Percentiles rank a stretch among this genome's conserved stretches.
These are phyloP conservation scores for Pulveroboletus sp. DNA, from an alignment of 768 basidiomycete species.

Conservation along the genomic window DNA sequence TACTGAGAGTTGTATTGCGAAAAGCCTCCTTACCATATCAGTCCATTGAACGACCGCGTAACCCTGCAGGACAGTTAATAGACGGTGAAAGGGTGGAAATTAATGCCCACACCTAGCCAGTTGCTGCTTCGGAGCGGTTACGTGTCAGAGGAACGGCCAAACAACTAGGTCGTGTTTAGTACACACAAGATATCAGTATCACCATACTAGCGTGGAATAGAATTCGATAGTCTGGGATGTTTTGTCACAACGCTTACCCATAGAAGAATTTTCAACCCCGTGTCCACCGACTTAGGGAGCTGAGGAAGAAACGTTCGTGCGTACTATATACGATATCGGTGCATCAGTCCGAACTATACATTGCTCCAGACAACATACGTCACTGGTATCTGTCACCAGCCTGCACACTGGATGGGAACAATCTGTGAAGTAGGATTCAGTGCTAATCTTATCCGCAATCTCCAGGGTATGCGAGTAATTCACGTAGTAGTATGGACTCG, in stretches of 20 bases:
- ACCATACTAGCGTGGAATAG: conserved; percentile 18
- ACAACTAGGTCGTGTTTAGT: not conserved
- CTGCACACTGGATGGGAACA: conserved; percentile 45
- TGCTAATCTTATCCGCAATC: conserved; percentile 50
- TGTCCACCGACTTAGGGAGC: conserved; percentile 35
- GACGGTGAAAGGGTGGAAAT: not conserved
- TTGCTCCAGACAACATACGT: conserved; percentile 37
- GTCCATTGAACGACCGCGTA: conserved; percentile 39
- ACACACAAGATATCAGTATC: conserved; percentile 28
- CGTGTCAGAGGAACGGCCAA: not conserved
- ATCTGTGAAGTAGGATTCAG: conserved; percentile 45
- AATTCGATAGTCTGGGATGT: not conserved
- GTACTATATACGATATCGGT: conserved; percentile 17
- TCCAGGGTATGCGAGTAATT: conserved; percentile 39
- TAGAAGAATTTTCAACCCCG: conserved; percentile 36
- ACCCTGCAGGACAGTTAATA: conserved; percentile 20
- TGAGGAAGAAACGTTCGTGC: conserved; percentile 39
- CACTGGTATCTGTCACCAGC: conserved; percentile 51
- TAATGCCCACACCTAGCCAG: conserved; percentile 34
- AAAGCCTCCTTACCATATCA: conserved; percentile 44
- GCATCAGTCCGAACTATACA: not conserved
- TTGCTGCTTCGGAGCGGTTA: conserved; percentile 10
- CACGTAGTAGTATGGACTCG: conserved; percentile 55
- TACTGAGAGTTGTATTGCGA: conserved; percentile 40
- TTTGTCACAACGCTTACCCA: no score